Base-by-base conservation (phyloP, 2,329 filamentous ascomycete species). In the Cladosporium sp. region DNA sequence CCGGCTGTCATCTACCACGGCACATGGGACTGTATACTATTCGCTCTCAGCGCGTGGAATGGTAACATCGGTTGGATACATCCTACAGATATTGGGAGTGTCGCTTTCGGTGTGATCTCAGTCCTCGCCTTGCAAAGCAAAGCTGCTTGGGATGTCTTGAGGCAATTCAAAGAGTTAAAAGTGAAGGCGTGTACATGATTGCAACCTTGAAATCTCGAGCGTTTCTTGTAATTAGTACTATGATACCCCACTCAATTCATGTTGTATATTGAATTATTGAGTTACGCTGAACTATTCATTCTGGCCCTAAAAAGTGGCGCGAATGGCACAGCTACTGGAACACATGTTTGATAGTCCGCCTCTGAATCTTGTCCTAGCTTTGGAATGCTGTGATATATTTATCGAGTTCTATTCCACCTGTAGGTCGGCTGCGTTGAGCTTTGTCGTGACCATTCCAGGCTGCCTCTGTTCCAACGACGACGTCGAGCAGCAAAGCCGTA, bases 131-230 rank as follows among this genome's bases (percentile, higher is more conserved):
- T 55, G 28, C 52, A 45, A n/a, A 15, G 30, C 19, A 34, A 30
- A 22, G 52, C 52, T 6, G 39, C 30, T 9, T 38, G 52, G 38
- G 60, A 65, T 14, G 28, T 64, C 3, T 47, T 64, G 37, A 52
- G 60, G 20, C 58, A 62, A 55, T 57, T 67, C 17, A 59, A 60
- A 28, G 47, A 45, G 19, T 20, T 67, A 40, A 17, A 47, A 28
- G 17, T 55, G 39, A 37, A 30, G 28, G 11, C 39, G 9, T 38
- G 40, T 40, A 14, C 17, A 40, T 42, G 30, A 43, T 9, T 28
- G 5, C 8, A 5, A 4, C 11, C 5, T 30, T 30, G 11, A 3
- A 12, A 34, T 8, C 5, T 9, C 7, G 22, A 47, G 25, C 15
- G 5, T 15, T 30, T 12, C 8, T 34, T 12, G 11, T 12, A 3